A percentile compares a stretch with the other conserved stretches of the same genome.
Evolutionary conservation across 1,139 yeast species (phyloP).

Genomic region (Chernovozyma sophiae-reginae): DNA sequence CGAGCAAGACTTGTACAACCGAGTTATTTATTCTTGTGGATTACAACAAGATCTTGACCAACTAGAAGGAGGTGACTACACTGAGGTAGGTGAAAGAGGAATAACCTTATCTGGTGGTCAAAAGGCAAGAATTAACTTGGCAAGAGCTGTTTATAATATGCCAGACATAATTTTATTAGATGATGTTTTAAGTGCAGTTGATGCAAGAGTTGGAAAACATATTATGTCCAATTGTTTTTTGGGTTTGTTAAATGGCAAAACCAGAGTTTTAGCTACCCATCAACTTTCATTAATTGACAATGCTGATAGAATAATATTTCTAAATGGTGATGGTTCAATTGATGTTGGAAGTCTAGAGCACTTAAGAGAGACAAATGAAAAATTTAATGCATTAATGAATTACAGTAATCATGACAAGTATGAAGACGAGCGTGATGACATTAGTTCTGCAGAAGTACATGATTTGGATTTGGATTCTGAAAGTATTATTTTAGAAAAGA

Average conservation of each 20-base stretch:
- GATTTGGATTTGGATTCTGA: neutral
- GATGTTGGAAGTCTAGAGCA: slow-evolving; percentile 31
- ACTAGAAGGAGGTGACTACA: slow-evolving; percentile 34
- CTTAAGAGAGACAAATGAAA: slow-evolving; percentile 19
- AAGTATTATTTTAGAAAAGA: neutral
- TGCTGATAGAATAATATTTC: slow-evolving; percentile 31
- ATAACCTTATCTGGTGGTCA: slow-evolving; percentile 42
- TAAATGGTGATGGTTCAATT: slow-evolving; percentile 32
- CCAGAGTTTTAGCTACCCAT: slow-evolving; percentile 37
- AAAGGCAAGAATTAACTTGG: slow-evolving; percentile 40
- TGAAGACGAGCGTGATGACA: slow-evolving; percentile 15
- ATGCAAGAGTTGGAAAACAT: slow-evolving; percentile 37
- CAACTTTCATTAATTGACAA: slow-evolving; percentile 30
- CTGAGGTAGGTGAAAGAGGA: slow-evolving; percentile 44
- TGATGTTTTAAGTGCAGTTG: slow-evolving; percentile 43
- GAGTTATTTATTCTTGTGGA: slow-evolving; percentile 35
- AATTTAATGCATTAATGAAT: slow-evolving; percentile 26
- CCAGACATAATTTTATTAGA: slow-evolving; percentile 32
- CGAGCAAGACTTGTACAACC: slow-evolving; percentile 25
- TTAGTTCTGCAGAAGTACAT: slow-evolving; percentile 7
- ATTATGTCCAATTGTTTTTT: slow-evolving; percentile 31
- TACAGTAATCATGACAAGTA: slow-evolving; percentile 15
- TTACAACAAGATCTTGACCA: slow-evolving; percentile 33
- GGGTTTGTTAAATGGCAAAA: slow-evolving; percentile 25
- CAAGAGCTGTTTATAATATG: slow-evolving; percentile 38